Evolutionary conservation across 495 filamentous ascomycete species (phyloP).

Genomic region (Barbatosphaeria neglecta): DNA sequence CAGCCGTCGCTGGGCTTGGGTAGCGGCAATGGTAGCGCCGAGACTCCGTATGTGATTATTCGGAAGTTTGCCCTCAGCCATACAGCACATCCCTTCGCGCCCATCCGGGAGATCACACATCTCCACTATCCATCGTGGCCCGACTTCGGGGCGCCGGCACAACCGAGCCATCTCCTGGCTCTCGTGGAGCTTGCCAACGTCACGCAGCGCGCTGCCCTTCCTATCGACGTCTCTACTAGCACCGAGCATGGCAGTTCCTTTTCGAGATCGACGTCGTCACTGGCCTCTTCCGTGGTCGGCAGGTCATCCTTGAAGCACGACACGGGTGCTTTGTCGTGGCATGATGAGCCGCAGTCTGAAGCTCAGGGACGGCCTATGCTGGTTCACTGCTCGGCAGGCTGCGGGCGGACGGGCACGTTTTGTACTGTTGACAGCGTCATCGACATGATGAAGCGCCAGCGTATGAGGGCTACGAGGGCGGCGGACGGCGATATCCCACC

Average conservation of each 20-base stretch:
- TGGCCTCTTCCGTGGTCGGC: slow-evolving; percentile 14
- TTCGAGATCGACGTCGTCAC: slow-evolving; percentile 4
- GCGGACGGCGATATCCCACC: slow-evolving; percentile 15
- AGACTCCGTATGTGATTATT: slow-evolving; percentile 67
- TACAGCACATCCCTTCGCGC: slow-evolving; percentile 63
- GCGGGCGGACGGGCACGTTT: slow-evolving; percentile 89
- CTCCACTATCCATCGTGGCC: slow-evolving; percentile 93
- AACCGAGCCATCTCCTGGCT: slow-evolving; percentile 72
- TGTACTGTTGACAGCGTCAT: slow-evolving; percentile 93
- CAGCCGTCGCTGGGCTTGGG: slow-evolving; percentile 11
- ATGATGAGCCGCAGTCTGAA: slow-evolving; percentile 42
- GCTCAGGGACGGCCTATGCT: slow-evolving; percentile 56
- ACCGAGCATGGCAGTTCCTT: slow-evolving; percentile 4
- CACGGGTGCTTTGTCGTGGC: slow-evolving; percentile 19
- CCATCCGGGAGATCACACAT: slow-evolving; percentile 87
- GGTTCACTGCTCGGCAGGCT: slow-evolving; percentile 93
- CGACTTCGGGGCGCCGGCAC: slow-evolving; percentile 88
- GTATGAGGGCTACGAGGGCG: slow-evolving; percentile 20
- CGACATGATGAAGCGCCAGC: slow-evolving; percentile 81
- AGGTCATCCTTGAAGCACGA: slow-evolving; percentile 17
- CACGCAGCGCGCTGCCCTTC: slow-evolving; percentile 34
- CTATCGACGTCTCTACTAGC: slow-evolving; percentile 26
- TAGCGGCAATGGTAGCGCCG: slow-evolving; percentile 11
- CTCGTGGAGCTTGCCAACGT: slow-evolving; percentile 77
- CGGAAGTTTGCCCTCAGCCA: slow-evolving; percentile 81